A percentile compares a stretch with the other conserved stretches of the same genome.
These are phyloP conservation scores for Microstroma glucosiphilum DNA, from an alignment of 1,284 basidiomycete genomes.

Conservation along the genomic window DNA sequence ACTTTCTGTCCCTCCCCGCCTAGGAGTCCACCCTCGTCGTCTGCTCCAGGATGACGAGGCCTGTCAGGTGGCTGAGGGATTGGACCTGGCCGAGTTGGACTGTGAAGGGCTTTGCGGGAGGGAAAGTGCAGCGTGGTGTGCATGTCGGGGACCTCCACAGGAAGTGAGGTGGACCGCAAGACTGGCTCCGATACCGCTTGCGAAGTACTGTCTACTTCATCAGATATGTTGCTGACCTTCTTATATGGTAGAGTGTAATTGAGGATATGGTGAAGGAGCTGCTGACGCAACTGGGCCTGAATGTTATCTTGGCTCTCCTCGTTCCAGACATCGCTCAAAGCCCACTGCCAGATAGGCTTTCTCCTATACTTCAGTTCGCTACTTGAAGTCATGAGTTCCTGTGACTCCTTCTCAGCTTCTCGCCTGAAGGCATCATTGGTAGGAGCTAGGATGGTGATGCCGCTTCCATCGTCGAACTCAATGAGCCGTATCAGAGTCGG, in stretches of 20 bases:
- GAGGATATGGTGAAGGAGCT: slow-evolving; percentile 87
- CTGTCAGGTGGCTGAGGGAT: slow-evolving; percentile 29
- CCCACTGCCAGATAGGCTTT: background rate
- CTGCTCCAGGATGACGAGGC: slow-evolving; percentile 36
- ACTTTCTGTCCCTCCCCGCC: slow-evolving; percentile 76
- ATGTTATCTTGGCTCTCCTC: slow-evolving; percentile 58
- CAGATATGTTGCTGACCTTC: background rate
- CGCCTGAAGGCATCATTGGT: slow-evolving; percentile 60
- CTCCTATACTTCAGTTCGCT: background rate
- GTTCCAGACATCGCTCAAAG: background rate
- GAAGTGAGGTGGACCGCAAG: background rate
- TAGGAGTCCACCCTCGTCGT: slow-evolving; percentile 61
- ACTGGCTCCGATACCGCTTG: background rate
- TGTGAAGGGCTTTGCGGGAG: slow-evolving; percentile 76
- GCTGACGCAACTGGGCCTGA: slow-evolving; percentile 73
- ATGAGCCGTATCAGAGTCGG: slow-evolving; percentile 79
- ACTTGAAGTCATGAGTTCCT: background rate
- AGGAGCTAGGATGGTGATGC: slow-evolving; percentile 83
- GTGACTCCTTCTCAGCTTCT: slow-evolving; percentile 21
- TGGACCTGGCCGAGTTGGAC: slow-evolving; percentile 51
- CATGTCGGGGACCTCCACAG: slow-evolving; percentile 19
- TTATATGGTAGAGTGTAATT: slow-evolving; percentile 65
- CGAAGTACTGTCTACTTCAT: slow-evolving; percentile 54
- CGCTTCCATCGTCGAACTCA: slow-evolving; percentile 53
- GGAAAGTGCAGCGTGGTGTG: slow-evolving; percentile 54